Percentiles rank a stretch among this genome's conserved stretches.
Conservation (phyloP, 768 basidiomycete genomes). For the Psilocybe sp. region DNA sequence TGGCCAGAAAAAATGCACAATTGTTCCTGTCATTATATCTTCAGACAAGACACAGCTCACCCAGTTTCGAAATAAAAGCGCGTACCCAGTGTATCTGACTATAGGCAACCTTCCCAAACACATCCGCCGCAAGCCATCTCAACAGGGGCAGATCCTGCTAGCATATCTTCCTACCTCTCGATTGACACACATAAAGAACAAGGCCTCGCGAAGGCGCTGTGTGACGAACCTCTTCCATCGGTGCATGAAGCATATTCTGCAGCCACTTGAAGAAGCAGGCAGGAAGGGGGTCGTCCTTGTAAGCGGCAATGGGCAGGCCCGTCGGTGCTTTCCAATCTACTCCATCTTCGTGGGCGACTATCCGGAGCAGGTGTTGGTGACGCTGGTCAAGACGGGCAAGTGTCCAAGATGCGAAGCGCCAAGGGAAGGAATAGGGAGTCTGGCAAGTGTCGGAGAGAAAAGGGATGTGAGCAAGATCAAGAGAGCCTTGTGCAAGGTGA, state of each 20-base stretch:
- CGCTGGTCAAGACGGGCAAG: constrained; percentile 17
- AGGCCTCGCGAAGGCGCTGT: not conserved
- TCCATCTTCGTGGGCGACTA: constrained; percentile 24
- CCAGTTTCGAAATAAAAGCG: constrained; percentile 32
- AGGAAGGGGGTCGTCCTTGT: constrained; percentile 28
- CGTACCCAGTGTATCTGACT: constrained; percentile 42
- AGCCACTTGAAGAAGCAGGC: constrained; percentile 20
- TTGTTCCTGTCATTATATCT: constrained; percentile 36
- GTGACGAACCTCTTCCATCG: constrained; percentile 33
- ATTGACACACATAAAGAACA: constrained; percentile 9
- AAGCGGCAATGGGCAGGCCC: constrained; percentile 25
- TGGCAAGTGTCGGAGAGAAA: not conserved
- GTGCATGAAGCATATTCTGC: constrained; percentile 28
- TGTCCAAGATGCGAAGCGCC: constrained; percentile 14
- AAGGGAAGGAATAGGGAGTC: not conserved
- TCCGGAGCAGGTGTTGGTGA: constrained; percentile 38
- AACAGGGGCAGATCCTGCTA: constrained; percentile 28
- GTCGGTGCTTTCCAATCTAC: constrained; percentile 16
- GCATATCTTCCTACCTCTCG: constrained; percentile 37
- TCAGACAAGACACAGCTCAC: constrained; percentile 30
- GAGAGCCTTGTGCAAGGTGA: not conserved
- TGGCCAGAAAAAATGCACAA: constrained; percentile 5
- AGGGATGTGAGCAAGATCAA: not conserved
- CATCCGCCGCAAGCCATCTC: constrained; percentile 26
- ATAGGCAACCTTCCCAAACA: constrained; percentile 35